Conservation (phyloP, 352 stramenopile species). For the Phytophthora pseudosyringae region DNA sequence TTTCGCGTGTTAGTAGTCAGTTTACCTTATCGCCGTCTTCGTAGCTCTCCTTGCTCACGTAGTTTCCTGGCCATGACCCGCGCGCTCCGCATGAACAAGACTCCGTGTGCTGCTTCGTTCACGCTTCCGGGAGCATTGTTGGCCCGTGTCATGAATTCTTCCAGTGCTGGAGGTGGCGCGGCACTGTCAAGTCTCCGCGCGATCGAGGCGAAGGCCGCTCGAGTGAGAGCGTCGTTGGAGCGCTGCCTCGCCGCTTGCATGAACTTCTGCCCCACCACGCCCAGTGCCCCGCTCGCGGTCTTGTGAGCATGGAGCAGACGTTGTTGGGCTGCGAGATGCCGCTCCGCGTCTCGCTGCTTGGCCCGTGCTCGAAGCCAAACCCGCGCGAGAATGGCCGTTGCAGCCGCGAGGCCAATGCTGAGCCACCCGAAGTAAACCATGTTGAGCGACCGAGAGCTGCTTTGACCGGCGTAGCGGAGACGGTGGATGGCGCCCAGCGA, state of each 20-base stretch:
- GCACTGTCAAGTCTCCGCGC: constrained; percentile 8
- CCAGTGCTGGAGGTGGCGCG: constrained; percentile 7
- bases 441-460: constrained; percentile 43
- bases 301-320: constrained; percentile 12
- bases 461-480: constrained; percentile 24
- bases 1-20: too few relatives aligned
- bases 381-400: constrained; percentile 25
- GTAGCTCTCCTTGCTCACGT: constrained; percentile 12
- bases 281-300: background rate
- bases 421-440: constrained; percentile 72
- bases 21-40: constrained; percentile 12
- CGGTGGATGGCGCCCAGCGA: constrained; percentile 57
- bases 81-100: constrained; percentile 22
- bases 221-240: constrained; percentile 2
- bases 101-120: background rate
- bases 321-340: constrained; percentile 21
- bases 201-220: constrained; percentile 17
- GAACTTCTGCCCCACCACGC: constrained; percentile 22
- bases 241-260: constrained; percentile 15
- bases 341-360: constrained; percentile 21
- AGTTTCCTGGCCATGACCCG: constrained; percentile 19
- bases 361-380: constrained; percentile 19
- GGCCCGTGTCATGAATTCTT: constrained; percentile 14
- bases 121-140: background rate
- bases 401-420: constrained; percentile 37